phyloP scores from a whole-genome alignment of 805 yeast species.

The Pichia gijzeniarum region DNA sequence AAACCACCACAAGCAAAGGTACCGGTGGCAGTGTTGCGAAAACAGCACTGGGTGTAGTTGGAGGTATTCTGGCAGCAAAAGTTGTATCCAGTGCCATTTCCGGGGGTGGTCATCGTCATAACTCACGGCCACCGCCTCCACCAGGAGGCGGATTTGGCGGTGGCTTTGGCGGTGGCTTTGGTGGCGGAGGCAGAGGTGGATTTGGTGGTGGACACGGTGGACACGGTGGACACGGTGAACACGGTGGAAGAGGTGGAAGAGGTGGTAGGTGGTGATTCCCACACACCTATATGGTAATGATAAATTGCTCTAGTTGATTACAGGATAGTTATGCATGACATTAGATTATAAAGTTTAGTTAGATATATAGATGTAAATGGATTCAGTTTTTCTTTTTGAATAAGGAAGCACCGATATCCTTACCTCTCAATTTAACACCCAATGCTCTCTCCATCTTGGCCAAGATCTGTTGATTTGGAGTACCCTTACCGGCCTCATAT shows the following conservation, averaged over 20 bases:
- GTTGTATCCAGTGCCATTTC: neutral
- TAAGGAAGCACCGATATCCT: constrained; percentile 88
- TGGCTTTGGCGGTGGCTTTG: neutral
- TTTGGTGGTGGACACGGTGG: constrained; percentile 1
- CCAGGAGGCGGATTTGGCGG: neutral
- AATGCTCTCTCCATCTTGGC: constrained; percentile 89
- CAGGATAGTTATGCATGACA: too few species aligned
- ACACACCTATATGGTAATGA: neutral
- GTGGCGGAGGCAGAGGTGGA: neutral
- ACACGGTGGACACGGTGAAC: neutral
- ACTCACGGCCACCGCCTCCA: neutral
- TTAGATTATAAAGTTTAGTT: neutral
- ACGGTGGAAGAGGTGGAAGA: neutral
- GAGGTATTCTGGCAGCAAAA: constrained; percentile 9
- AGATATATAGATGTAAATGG: neutral
- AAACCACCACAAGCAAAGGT: neutral
- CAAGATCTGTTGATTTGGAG: constrained; percentile 91
- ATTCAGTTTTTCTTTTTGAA: constrained; percentile 42
- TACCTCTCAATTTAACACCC: constrained; percentile 94
- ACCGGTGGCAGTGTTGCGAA: constrained; percentile 3
- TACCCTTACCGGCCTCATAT: constrained; percentile 94
- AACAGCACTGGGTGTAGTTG: constrained; percentile 7
- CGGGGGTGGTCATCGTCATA: neutral
- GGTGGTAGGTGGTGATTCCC: neutral
- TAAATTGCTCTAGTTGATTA: neutral